phyloP scores from a whole-genome alignment of 768 basidiomycete genomes.

The Antrodiella citrinella region DNA sequence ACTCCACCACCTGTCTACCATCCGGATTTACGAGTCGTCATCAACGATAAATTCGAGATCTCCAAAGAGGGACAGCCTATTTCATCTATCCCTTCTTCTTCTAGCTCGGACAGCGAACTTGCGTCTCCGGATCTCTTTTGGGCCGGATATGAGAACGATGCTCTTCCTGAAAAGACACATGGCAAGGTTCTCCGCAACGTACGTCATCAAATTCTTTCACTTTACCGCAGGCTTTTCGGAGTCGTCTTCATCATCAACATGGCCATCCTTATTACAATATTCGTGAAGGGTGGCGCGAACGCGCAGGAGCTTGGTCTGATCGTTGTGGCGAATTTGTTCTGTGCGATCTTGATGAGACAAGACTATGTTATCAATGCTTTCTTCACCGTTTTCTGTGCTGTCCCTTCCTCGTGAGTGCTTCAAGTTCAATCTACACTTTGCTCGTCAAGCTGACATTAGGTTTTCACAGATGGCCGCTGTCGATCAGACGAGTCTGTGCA shows the following conservation, averaged over 20 bases:
- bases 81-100: slow-evolving; percentile 12
- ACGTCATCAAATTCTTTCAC: slow-evolving; percentile 45
- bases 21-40: slow-evolving; percentile 24
- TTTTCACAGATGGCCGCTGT: slow-evolving; percentile 44
- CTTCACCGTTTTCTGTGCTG: slow-evolving; percentile 43
- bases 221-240: slow-evolving; percentile 49
- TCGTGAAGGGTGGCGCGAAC: slow-evolving; percentile 18
- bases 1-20: slow-evolving; percentile 22
- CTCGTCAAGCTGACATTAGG: slow-evolving; percentile 3
- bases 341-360: slow-evolving; percentile 35
- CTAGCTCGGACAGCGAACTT: slow-evolving; percentile 13
- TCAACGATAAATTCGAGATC: slow-evolving; percentile 9
- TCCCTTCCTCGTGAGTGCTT: slow-evolving; percentile 37
- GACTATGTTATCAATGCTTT: slow-evolving; percentile 54
- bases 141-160: slow-evolving; percentile 45
- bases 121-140: slow-evolving; percentile 21
- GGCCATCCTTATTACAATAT: slow-evolving; percentile 34
- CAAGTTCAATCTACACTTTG: not conserved
- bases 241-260: slow-evolving; percentile 45
- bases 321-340: slow-evolving; percentile 36
- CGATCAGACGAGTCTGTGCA: slow-evolving; percentile 44
- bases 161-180: slow-evolving; percentile 42
- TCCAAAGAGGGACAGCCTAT: slow-evolving; percentile 2
- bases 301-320: slow-evolving; percentile 26
- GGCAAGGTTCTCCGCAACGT: slow-evolving; percentile 42